These are phyloP conservation scores for Pichia cabralensis DNA, from an alignment of 805 yeast genomes.

Conservation along the genomic window DNA sequence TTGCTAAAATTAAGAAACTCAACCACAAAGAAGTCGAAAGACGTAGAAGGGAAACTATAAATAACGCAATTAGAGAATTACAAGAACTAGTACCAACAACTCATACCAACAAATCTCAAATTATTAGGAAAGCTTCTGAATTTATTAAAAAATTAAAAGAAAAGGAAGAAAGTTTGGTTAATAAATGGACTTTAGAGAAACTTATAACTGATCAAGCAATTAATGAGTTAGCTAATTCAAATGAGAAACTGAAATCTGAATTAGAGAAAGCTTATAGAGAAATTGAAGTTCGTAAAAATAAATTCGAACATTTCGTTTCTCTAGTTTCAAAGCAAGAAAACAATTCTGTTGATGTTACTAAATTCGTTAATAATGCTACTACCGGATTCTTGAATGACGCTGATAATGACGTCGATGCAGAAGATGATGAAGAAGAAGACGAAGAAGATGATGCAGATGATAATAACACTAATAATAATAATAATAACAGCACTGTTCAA, in stretches of 20 bases:
- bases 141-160: conserved; percentile 84
- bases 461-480: neutral
- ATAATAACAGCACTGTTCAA: neutral
- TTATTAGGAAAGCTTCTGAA: conserved; percentile 80
- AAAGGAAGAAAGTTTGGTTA: conserved; percentile 79
- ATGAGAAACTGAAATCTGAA: conserved; percentile 81
- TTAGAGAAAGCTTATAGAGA: conserved; percentile 89
- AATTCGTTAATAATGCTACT: neutral
- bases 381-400: neutral
- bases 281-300: conserved; percentile 71
- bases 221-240: conserved; percentile 71
- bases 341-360: conserved; percentile 1
- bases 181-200: conserved; percentile 93
- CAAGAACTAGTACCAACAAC: conserved; percentile 70
- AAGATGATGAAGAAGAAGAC: conserved; percentile 1
- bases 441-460: neutral
- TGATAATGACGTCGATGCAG: conserved; percentile 4
- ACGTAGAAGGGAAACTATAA: conserved; percentile 82
- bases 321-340: conserved; percentile 6
- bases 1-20: conserved; percentile 54
- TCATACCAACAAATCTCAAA: conserved; percentile 86
- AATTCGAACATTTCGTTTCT: conserved; percentile 13
- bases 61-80: conserved; percentile 74
- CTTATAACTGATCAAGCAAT: conserved; percentile 86
- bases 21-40: conserved; percentile 95